These are phyloP conservation scores for Cyclotella distinguenda DNA, from an alignment of 108 stramenopile genomes.

Conservation along the genomic window DNA sequence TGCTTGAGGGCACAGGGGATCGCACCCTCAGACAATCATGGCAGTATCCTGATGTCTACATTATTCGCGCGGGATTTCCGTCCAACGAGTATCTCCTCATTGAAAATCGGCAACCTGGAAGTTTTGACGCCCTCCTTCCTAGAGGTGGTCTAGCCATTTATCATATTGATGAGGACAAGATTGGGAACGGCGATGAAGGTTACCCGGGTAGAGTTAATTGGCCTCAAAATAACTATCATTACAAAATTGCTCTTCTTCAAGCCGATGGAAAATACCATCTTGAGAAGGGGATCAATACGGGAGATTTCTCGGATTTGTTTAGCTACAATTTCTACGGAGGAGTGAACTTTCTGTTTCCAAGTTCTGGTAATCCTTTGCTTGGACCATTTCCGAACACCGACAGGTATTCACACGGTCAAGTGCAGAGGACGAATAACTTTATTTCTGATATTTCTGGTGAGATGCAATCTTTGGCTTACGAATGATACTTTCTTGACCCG, in stretches of 20 bases:
- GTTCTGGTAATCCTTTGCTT: constrained; percentile 21
- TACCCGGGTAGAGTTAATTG: constrained; percentile 52
- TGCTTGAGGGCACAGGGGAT: constrained; percentile 46
- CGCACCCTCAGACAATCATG: constrained; percentile 47
- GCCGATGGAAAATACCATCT: constrained; percentile 63
- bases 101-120: constrained; percentile 75
- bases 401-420: constrained; percentile 23
- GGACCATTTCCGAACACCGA: constrained; percentile 52
- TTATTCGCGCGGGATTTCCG: constrained; percentile 41
- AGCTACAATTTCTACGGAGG: constrained; percentile 29
- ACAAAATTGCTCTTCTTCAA: constrained; percentile 58
- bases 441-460: constrained; percentile 40
- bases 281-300: constrained; percentile 50
- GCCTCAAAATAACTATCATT: constrained; percentile 61
- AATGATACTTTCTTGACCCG: no score
- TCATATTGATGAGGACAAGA: constrained; percentile 60
- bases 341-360: constrained; percentile 38
- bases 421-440: constrained; percentile 29
- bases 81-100: constrained; percentile 65
- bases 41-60: constrained; percentile 45
- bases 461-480: no score
- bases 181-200: constrained; percentile 34
- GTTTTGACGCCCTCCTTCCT: constrained; percentile 43
- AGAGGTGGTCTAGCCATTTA: constrained; percentile 66
- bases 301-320: constrained; percentile 52